Evolutionary conservation across 1,139 yeast genomes (phyloP), one percentile per base, ranked within the genome.

Genomic region (Candida labiduridarum): DNA sequence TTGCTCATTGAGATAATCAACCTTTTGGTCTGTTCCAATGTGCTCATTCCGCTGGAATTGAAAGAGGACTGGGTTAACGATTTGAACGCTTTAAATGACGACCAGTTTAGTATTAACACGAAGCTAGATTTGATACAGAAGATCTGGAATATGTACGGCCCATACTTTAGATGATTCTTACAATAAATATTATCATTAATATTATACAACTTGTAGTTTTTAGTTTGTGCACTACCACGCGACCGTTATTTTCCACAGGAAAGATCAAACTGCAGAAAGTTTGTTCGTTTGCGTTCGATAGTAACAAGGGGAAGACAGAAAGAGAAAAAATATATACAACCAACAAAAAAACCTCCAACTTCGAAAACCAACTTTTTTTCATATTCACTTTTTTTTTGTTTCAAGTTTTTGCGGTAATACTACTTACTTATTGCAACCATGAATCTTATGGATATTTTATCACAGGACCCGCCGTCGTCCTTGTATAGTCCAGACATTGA

Each of bases 1-100:
- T 64, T 87, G 40, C 69, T 83, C 31, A 69, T 87, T 49, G 91
- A 86, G 59, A 70, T 81, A 7, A 74, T 83, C 44, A 79, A 80
- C 47, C 69, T 86, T 54, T 79, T 80, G 46, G 68, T 72, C 34
- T 67, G 76, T 41, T 84, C 89, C 11, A 65, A 67, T 25, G 56
- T 64, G 4, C 56, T 85, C 3, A 64, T 85, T 1, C 88, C 89
- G 1, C 62, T 61, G 35, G 67, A 63, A 39, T 67, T 83, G 49
- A 67, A 66, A 49, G 56, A 61, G 11, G 85, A 82, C 50, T 84
- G 87, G 84, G 58, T 72, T 18, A 67, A 76, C 45, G 90, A 85
- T 61, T 66, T 84, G 47, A 79, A 79, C 56, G 87, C 82, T 46
- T 63, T 85, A 46, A 70, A 71, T 44, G 71, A 74, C 31, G 65